phyloP scores from a whole-genome alignment of 1,284 basidiomycete genomes.

The Pseudozyma sp. region DNA sequence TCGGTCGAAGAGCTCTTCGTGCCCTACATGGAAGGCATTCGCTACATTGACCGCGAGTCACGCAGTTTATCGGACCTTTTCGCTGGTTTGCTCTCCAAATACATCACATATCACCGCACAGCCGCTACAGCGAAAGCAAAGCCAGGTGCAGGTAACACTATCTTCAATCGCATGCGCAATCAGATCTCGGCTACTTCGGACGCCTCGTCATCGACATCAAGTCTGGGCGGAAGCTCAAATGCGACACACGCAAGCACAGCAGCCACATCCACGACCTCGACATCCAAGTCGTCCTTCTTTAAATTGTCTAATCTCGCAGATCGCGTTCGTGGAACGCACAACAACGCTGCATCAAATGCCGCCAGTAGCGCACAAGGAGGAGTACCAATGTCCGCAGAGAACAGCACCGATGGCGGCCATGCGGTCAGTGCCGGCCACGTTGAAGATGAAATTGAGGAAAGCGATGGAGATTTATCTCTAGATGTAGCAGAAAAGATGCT shows the following conservation, averaged over 20 bases:
- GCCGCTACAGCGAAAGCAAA: conserved; percentile 29
- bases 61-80: conserved; percentile 88
- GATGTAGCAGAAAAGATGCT: conserved; percentile 64
- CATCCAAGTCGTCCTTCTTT: conserved; percentile 55
- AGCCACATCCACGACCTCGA: conserved; percentile 26
- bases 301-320: conserved; percentile 64
- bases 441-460: conserved; percentile 46
- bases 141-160: conserved; percentile 72
- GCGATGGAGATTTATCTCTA: conserved; percentile 60
- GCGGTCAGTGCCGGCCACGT: conserved; percentile 7
- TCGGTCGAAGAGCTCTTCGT: conserved; percentile 96
- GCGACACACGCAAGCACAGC: conserved; percentile 26
- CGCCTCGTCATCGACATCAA: conserved; percentile 31
- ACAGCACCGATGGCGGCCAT: conserved; percentile 21
- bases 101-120: conserved; percentile 84
- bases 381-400: conserved; percentile 16
- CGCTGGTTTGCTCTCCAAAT: conserved; percentile 78
- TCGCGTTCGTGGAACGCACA: conserved; percentile 55
- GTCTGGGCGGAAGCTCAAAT: conserved; percentile 17
- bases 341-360: conserved; percentile 5
- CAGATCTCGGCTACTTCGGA: conserved; percentile 83
- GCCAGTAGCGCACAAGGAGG: conserved; percentile 2
- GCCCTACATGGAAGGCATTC: conserved; percentile 85
- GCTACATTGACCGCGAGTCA: conserved; percentile 92
- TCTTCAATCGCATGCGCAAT: conserved; percentile 91